A percentile compares a stretch with the other conserved stretches of the same genome.
Evolutionary conservation across 2,329 filamentous ascomycete genomes (phyloP).

Genomic region (Aspergillus transmontanensis): DNA sequence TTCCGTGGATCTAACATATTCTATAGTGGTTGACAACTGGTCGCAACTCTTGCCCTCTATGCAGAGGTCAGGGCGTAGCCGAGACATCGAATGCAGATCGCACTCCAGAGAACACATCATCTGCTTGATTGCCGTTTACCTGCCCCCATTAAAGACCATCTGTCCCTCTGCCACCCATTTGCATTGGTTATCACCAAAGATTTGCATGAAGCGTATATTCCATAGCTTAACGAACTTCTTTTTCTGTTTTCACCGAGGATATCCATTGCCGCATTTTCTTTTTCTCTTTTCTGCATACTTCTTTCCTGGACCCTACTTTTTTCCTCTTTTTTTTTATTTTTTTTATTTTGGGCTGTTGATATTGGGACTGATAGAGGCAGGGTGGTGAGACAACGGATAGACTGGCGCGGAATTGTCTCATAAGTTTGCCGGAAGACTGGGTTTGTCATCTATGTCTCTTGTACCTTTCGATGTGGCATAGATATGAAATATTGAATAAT

Average conservation of each 20-base stretch:
- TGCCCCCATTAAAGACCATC: conserved; percentile 13
- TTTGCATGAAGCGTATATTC: conserved; percentile 38
- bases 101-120: conserved; percentile 16
- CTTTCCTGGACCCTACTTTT: background rate
- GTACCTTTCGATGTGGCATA: background rate
- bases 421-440: background rate
- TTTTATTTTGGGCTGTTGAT: conserved; percentile 14
- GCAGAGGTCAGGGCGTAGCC: conserved; percentile 44
- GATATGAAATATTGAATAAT: background rate
- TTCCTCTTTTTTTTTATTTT: background rate
- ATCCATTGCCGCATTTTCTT: conserved; percentile 30
- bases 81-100: conserved; percentile 32
- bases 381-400: conserved; percentile 4
- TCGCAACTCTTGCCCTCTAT: conserved; percentile 43
- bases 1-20: conserved; percentile 30
- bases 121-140: conserved; percentile 13
- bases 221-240: conserved; percentile 29
- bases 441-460: background rate
- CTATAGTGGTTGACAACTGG: conserved; percentile 66
- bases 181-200: conserved; percentile 16
- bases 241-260: conserved; percentile 26
- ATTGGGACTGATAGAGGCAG: conserved; percentile 7
- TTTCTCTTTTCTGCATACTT: conserved; percentile 17
- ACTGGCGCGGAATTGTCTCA: background rate
- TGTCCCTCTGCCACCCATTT: background rate